These are phyloP conservation scores for Yamadazyma ubonensis DNA, from an alignment of 805 yeast species.

Conservation along the genomic window DNA sequence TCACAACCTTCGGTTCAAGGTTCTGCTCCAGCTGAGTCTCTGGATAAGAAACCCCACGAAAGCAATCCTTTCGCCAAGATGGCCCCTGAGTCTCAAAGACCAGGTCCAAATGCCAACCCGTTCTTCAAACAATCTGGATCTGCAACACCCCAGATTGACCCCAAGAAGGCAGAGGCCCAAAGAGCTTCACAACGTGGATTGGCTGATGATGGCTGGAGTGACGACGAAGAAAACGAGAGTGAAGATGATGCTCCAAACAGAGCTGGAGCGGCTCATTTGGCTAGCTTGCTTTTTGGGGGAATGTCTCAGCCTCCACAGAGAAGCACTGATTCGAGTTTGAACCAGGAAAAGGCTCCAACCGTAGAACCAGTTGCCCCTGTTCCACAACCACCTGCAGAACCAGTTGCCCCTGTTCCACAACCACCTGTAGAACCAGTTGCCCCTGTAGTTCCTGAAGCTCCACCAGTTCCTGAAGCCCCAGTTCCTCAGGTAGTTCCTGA, in stretches of 20 bases:
- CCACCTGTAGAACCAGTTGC: no score
- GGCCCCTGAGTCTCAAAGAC: slow-evolving; percentile 14
- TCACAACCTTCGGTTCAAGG: no score
- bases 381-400: slow-evolving; percentile 26
- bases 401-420: no score
- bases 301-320: slow-evolving; percentile 40
- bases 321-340: slow-evolving; percentile 13
- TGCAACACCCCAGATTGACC: slow-evolving; percentile 40
- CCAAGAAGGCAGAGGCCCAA: slow-evolving; percentile 63
- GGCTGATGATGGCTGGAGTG: slow-evolving; percentile 48
- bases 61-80: slow-evolving; percentile 52
- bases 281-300: slow-evolving; percentile 53
- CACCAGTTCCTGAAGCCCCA: slow-evolving; percentile 7
- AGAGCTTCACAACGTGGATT: slow-evolving; percentile 68
- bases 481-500: slow-evolving; percentile 9
- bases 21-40: slow-evolving; percentile 1
- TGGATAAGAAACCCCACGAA: slow-evolving; percentile 24
- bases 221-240: slow-evolving; percentile 36
- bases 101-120: slow-evolving; percentile 39
- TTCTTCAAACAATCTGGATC: slow-evolving; percentile 46
- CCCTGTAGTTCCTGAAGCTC: slow-evolving; percentile 4
- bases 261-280: slow-evolving; percentile 57
- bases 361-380: no score
- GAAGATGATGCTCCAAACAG: slow-evolving; percentile 50
- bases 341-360: slow-evolving; percentile 15